These are phyloP conservation scores for Glycyrrhiza uralensis DNA, from an alignment of 306 rosid species.

Conservation along the genomic window DNA sequence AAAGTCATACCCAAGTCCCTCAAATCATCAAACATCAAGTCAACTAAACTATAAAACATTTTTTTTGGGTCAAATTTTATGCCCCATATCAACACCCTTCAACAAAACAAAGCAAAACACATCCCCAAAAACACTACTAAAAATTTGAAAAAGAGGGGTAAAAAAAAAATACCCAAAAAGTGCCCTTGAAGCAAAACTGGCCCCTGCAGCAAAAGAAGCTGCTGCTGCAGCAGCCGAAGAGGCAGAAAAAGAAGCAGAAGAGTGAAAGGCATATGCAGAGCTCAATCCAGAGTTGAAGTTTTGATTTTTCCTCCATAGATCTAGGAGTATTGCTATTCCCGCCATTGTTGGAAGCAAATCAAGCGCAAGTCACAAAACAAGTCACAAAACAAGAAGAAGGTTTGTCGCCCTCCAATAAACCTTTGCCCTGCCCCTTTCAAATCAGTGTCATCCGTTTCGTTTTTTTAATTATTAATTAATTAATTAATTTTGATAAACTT, in stretches of 20 bases:
- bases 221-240: slow-evolving; percentile 44
- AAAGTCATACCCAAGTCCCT: not conserved
- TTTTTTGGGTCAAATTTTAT: not conserved
- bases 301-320: slow-evolving; percentile 66
- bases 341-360: slow-evolving; percentile 48
- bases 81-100: not conserved
- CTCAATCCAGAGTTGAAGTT: slow-evolving; percentile 30
- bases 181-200: slow-evolving; percentile 60
- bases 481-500: too few species aligned
- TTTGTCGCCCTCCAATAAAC: too few species aligned
- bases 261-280: slow-evolving; percentile 40
- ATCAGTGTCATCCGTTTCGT: too few species aligned
- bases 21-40: not conserved
- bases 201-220: slow-evolving; percentile 56
- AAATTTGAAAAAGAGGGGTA: not conserved
- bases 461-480: too few species aligned
- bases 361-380: not conserved
- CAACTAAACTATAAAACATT: not conserved
- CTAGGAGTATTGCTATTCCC: slow-evolving; percentile 68
- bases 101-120: not conserved
- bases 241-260: slow-evolving; percentile 64
- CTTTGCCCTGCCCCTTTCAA: too few species aligned
- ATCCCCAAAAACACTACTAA: not conserved
- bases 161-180: slow-evolving; percentile 51
- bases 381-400: too few species aligned